Conservation (phyloP, 2,329 filamentous ascomycete genomes). For the Penicillium sp. region DNA sequence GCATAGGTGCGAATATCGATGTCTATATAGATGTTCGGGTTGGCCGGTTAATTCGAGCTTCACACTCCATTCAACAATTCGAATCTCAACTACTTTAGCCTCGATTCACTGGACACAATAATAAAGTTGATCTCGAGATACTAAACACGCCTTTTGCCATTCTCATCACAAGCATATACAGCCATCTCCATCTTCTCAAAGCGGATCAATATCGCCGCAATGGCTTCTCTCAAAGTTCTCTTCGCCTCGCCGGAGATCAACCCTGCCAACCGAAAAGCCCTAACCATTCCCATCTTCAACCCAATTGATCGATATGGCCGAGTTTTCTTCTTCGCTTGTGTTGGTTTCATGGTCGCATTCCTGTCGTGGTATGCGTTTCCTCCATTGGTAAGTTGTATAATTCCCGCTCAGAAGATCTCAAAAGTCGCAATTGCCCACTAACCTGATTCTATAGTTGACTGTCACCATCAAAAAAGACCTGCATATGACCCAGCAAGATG, state of each 20-base stretch:
- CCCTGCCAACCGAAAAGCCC: slow-evolving; percentile 82
- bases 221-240: slow-evolving; percentile 38
- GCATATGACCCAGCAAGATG: slow-evolving; percentile 69
- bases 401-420: background rate
- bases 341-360: slow-evolving; percentile 85
- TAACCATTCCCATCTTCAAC: slow-evolving; percentile 79
- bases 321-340: slow-evolving; percentile 89
- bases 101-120: background rate
- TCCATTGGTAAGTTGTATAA: slow-evolving; percentile 66
- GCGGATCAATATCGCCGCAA: slow-evolving; percentile 6
- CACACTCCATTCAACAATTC: background rate
- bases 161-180: background rate
- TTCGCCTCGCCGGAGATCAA: slow-evolving; percentile 72
- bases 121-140: background rate
- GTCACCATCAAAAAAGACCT: slow-evolving; percentile 83
- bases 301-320: slow-evolving; percentile 79
- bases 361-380: slow-evolving; percentile 92
- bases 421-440: background rate
- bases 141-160: background rate
- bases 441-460: slow-evolving; percentile 57
- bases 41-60: slow-evolving; percentile 4
- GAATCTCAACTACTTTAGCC: background rate
- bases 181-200: background rate
- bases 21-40: slow-evolving; percentile 21
- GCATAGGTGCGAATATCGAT: background rate